Base-by-base conservation (phyloP, 2,329 filamentous ascomycete species). In the Colletotrichum sp. region DNA sequence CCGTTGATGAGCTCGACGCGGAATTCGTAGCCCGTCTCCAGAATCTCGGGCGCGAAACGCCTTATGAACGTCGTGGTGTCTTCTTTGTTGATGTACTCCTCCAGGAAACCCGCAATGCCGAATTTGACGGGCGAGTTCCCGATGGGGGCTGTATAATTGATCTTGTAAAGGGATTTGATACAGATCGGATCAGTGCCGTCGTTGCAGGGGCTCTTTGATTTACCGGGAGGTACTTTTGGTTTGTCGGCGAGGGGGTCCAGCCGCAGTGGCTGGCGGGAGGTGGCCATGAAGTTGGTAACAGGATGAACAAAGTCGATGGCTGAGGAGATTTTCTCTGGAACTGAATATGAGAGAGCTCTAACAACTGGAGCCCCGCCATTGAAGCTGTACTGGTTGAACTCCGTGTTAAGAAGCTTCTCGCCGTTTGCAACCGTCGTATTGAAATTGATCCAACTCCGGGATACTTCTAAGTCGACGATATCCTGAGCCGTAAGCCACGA, bases 101-200 rank as follows among this genome's bases (percentile, higher is more conserved):
- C 87, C 1, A 90, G 84, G 79, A 90, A 90, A 9, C 89, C 88
- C 2, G 87, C 87, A 26, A 90, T 82, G 32, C 86, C 89, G 63
- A 89, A 81, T 0, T 85, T 84, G 9, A 85, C 84, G 1, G 81
- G 80, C 2, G 87, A 86, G 5, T 65, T 80, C 21, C 77, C 77
- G 28, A 82, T 77, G 6, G 76, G 79, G 12, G 66, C 49, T 13
- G 49, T 78, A 75, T 86, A 85, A 44, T 81, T 82, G 76, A 89
- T 85, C 75, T 88, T 87, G 81, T 90, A 90, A 12, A 89, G 82
- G 65, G 85, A 80, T 16, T 81, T 83, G 39, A 90, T 83, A 78
- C 87, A 89, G 13, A 79, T 78, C 0, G 86, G 87, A 1, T 82
- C 84, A 0, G 84, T 83, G 13, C 66, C 66, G 3, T 30, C 26